These are phyloP conservation scores for Irpex sp. DNA, from an alignment of 1,284 basidiomycete species.

Conservation along the genomic window DNA sequence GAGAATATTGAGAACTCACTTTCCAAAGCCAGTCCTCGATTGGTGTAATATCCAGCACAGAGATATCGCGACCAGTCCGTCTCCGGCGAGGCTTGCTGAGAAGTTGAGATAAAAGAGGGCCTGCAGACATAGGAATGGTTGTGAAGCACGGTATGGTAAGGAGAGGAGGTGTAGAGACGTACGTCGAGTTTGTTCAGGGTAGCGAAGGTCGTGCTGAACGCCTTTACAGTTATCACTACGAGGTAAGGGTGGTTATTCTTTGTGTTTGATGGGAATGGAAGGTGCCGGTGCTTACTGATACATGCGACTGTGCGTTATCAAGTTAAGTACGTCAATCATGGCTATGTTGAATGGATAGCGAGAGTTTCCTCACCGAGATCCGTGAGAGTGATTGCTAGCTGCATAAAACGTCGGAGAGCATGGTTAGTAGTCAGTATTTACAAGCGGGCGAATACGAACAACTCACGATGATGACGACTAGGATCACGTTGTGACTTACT, in stretches of 20 bases:
- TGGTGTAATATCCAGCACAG: slow-evolving; percentile 31
- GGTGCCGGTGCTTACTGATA: slow-evolving; percentile 16
- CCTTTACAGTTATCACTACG: slow-evolving; percentile 18
- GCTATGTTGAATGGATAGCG: background rate
- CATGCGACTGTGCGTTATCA: slow-evolving; percentile 14
- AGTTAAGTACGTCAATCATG: background rate
- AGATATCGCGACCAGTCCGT: slow-evolving; percentile 31
- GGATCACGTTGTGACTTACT: slow-evolving; percentile 17
- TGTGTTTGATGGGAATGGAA: background rate
- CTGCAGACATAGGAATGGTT: slow-evolving; percentile 3
- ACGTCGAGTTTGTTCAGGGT: slow-evolving; percentile 18
- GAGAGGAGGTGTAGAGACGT: background rate
- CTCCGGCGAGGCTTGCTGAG: slow-evolving; percentile 24
- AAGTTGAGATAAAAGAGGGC: slow-evolving; percentile 26
- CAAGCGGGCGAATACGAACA: background rate
- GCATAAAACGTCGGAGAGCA: background rate
- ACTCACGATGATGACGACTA: slow-evolving; percentile 7
- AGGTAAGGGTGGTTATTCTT: background rate
- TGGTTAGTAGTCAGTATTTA: background rate
- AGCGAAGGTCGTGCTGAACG: slow-evolving; percentile 18
- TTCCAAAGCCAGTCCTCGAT: slow-evolving; percentile 33
- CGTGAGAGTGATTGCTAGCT: background rate
- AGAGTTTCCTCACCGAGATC: background rate
- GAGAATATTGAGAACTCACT: slow-evolving; percentile 19
- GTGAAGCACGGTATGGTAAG: background rate